phyloP scores from a whole-genome alignment of 1,139 yeast genomes.

The Yamadazyma sp. region DNA sequence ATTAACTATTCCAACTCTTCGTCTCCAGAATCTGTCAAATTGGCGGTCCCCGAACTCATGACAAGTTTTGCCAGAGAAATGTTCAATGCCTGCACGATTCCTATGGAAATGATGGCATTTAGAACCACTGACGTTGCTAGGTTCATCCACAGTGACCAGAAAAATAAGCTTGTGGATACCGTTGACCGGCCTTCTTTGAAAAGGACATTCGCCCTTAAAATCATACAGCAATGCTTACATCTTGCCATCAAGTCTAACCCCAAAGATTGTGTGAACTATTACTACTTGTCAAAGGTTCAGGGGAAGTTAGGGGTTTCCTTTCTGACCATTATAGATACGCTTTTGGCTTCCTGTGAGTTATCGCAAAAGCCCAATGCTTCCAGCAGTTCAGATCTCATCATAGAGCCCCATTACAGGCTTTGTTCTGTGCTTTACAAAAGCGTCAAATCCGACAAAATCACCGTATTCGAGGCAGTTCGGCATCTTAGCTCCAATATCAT shows the following conservation, averaged over 20 bases:
- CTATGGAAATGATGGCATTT: slow-evolving; percentile 65
- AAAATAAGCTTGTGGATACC: slow-evolving; percentile 24
- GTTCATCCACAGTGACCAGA: slow-evolving; percentile 28
- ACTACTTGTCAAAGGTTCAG: slow-evolving; percentile 60
- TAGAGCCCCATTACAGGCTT: slow-evolving; percentile 75
- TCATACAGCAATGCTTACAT: slow-evolving; percentile 41
- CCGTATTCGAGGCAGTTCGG: slow-evolving; percentile 33
- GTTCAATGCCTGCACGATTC: slow-evolving; percentile 60
- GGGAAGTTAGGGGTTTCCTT: slow-evolving; percentile 43
- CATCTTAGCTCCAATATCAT: slow-evolving; percentile 35
- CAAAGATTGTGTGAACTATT: slow-evolving; percentile 62
- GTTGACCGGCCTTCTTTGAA: slow-evolving; percentile 25
- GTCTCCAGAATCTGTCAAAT: slow-evolving; percentile 19
- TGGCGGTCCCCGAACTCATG: slow-evolving; percentile 52
- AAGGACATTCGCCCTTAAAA: slow-evolving; percentile 26
- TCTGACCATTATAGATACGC: slow-evolving; percentile 33
- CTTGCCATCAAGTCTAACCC: slow-evolving; percentile 44
- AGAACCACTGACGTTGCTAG: slow-evolving; percentile 37
- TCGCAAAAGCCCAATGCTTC: slow-evolving; percentile 20
- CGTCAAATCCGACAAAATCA: slow-evolving; percentile 36
- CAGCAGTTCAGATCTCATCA: slow-evolving; percentile 32
- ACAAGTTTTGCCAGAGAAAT: slow-evolving; percentile 58
- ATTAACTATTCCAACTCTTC: slow-evolving; percentile 43
- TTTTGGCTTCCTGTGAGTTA: slow-evolving; percentile 30
- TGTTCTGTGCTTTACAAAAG: slow-evolving; percentile 62